Percentiles rank a stretch among this genome's conserved stretches.
These are phyloP conservation scores for Nothophoma quercina DNA, from an alignment of 2,329 filamentous ascomycete genomes.

Conservation along the genomic window DNA sequence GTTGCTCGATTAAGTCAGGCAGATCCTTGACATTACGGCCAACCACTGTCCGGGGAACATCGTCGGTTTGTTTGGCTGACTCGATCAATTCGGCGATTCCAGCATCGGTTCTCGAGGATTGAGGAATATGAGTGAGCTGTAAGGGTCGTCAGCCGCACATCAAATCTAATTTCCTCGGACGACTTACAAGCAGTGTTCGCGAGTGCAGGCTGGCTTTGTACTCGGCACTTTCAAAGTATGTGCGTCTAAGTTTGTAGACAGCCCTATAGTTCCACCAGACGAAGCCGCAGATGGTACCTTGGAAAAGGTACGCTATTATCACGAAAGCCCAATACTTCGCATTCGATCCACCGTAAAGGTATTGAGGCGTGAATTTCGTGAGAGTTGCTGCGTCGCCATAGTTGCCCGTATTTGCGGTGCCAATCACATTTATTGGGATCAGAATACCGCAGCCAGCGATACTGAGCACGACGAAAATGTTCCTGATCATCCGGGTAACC, in stretches of 20 bases:
- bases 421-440: slow-evolving; percentile 76
- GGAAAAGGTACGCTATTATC: slow-evolving; percentile 68
- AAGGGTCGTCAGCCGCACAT: slow-evolving; percentile 2
- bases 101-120: slow-evolving; percentile 77
- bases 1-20: slow-evolving; percentile 82
- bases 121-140: slow-evolving; percentile 85
- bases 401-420: slow-evolving; percentile 45
- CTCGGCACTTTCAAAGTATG: slow-evolving; percentile 84
- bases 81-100: slow-evolving; percentile 88
- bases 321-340: slow-evolving; percentile 69
- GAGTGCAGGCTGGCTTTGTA: slow-evolving; percentile 89
- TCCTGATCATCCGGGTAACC: slow-evolving; percentile 86
- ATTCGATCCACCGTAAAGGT: slow-evolving; percentile 56
- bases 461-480: slow-evolving; percentile 80
- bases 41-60: slow-evolving; percentile 79
- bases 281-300: slow-evolving; percentile 76
- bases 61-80: slow-evolving; percentile 75
- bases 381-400: slow-evolving; percentile 41
- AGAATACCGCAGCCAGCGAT: slow-evolving; percentile 78
- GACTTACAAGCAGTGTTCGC: slow-evolving; percentile 61
- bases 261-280: slow-evolving; percentile 89
- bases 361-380: slow-evolving; percentile 65
- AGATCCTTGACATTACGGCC: slow-evolving; percentile 91
- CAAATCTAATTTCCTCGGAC: background rate
- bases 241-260: slow-evolving; percentile 71